Base-by-base conservation (phyloP, 768 basidiomycete genomes). In the Phylloporus sp. region DNA sequence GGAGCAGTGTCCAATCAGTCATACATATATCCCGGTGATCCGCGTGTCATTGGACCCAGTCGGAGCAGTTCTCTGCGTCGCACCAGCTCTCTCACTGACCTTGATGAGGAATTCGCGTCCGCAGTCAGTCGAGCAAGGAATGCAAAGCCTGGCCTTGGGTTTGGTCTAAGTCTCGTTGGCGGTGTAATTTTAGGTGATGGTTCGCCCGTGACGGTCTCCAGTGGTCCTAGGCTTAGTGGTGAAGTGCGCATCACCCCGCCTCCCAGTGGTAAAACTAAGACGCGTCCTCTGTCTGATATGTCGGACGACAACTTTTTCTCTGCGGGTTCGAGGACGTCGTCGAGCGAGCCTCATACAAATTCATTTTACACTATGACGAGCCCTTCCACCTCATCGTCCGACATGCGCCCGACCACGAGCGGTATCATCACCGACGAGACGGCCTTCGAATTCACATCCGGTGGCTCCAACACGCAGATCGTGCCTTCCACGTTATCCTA, bases 81-180 rank as follows among this genome's bases (percentile, higher is more conserved):
- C 34, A 86, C 83, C n/a, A 84, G 79, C 35, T 90, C 85, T 0
- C 74, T 86, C 69, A 83, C 83, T 0, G 88, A 90, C 56, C 69
- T 91, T n/a, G 86, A 72, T 64, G 70, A 79, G 46, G 82, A 75
- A 45, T 80, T 74, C 37, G 73, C 69, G 29, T 70, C 69, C 20
- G 77, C 69, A 18, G 60, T 74, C 38, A 65, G 67, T 45, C 68
- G 67, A 33, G 73, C 69, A 24, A 68, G 72, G 38, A 69, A 67
- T 26, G 65, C 70, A 10, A 64, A 70, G 28, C 69, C 70, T 34
- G 50, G 80, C 58, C 51, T 69, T 60, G 65, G 72, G 20, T 68
- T 81, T 60, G 66, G 76, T 56, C 27, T 77, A 47, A 58, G 75
- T 53, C 58, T 75, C 49, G 53, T 69, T 44, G 49, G 74, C 46